Percentiles rank a stretch among this genome's conserved stretches.
Evolutionary conservation across 1,139 yeast genomes (phyloP).

Genomic region (Yamadazyma spencermartinsiae): DNA sequence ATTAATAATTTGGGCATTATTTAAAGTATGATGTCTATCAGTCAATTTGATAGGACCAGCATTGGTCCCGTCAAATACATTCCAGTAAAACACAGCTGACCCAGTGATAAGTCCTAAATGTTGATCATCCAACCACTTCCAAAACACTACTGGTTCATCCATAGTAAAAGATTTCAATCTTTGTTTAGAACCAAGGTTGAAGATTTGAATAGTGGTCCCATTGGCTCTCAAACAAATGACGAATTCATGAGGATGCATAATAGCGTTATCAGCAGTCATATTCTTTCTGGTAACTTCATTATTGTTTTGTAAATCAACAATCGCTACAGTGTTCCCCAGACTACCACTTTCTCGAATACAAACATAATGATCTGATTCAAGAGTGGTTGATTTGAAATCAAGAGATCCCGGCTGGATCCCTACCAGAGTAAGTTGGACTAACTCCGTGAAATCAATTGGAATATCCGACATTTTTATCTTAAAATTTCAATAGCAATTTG

Average conservation of each 20-base stretch:
- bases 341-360: conserved; percentile 82
- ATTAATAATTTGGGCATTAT: conserved; percentile 86
- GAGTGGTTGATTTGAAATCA: conserved; percentile 90
- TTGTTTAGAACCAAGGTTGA: conserved; percentile 84
- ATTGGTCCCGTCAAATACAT: conserved; percentile 78
- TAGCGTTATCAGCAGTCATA: conserved; percentile 97
- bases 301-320: conserved; percentile 78
- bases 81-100: conserved; percentile 74
- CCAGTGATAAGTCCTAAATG: conserved; percentile 85
- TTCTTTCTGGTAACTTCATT: conserved; percentile 78
- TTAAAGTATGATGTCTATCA: conserved; percentile 78
- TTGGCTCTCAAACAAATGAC: conserved; percentile 94
- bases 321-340: conserved; percentile 85
- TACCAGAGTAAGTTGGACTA: conserved; percentile 79
- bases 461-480: conserved; percentile 44
- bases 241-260: conserved; percentile 87
- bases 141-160: conserved; percentile 87
- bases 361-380: conserved; percentile 88
- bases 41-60: conserved; percentile 77
- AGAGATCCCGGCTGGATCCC: conserved; percentile 83
- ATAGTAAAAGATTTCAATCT: conserved; percentile 85
- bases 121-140: conserved; percentile 87
- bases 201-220: conserved; percentile 93
- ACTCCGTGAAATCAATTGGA: conserved; percentile 96
- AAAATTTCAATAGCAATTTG: not conserved